These are phyloP conservation scores for Scytalidium lignicola DNA, from an alignment of 2,329 filamentous ascomycete genomes.

Conservation along the genomic window DNA sequence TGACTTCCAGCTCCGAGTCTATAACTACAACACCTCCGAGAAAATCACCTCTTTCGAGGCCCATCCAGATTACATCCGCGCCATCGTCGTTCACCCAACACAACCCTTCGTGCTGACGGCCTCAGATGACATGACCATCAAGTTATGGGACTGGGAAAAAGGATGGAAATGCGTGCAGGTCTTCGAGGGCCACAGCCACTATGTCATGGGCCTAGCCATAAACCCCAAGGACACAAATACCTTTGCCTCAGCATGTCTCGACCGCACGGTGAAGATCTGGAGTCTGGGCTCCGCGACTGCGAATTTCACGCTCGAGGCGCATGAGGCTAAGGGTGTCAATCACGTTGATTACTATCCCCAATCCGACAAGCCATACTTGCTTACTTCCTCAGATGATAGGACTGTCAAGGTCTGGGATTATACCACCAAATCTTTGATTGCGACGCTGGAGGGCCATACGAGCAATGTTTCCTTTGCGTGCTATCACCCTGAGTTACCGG, in stretches of 20 bases:
- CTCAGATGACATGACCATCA: constrained; percentile 97
- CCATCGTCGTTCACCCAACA: constrained; percentile 90
- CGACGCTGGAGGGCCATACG: constrained; percentile 92
- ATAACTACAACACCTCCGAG: constrained; percentile 99
- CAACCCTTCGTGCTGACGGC: constrained; percentile 95
- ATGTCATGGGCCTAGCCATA: constrained; percentile 94
- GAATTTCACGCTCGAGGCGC: constrained; percentile 94
- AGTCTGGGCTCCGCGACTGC: constrained; percentile 87
- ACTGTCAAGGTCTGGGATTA: constrained; percentile 99
- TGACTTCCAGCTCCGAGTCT: constrained; percentile 82
- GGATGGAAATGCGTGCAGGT: constrained; percentile 96
- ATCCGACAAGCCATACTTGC: constrained; percentile 76
- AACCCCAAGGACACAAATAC: constrained; percentile 97
- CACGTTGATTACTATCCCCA: constrained; percentile 87
- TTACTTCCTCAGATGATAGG: constrained; percentile 93
- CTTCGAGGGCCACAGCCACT: constrained; percentile 94
- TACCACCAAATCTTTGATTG: constrained; percentile 95
- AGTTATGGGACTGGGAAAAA: constrained; percentile 99
- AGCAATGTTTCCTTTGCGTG: constrained; percentile 98
- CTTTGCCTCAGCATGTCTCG: constrained; percentile 89
- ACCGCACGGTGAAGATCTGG: constrained; percentile 98
- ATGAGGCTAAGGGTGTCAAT: constrained; percentile 96
- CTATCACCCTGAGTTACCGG: constrained; percentile 93
- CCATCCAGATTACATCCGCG: constrained; percentile 96
- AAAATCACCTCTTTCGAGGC: constrained; percentile 97